A percentile compares a stretch with the other conserved stretches of the same genome.
phyloP scores from a whole-genome alignment of 768 basidiomycete species.

The Trametes villosa region DNA sequence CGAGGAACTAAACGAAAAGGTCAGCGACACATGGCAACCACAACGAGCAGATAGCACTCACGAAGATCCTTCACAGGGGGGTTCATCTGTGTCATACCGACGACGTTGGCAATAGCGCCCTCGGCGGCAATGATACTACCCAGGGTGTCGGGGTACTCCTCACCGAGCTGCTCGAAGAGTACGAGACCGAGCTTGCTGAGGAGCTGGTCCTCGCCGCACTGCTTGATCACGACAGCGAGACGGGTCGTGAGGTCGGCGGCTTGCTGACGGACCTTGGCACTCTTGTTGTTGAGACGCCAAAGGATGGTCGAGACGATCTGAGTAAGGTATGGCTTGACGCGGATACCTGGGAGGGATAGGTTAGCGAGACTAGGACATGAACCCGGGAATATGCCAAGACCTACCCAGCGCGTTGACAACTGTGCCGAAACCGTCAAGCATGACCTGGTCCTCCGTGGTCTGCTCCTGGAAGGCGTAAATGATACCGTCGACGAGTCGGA shows the following conservation, averaged over 20 bases:
- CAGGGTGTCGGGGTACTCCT: constrained; percentile 98
- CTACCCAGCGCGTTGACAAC: constrained; percentile 89
- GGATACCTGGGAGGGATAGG: constrained; percentile 57
- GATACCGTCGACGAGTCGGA: constrained; percentile 95
- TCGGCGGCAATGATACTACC: constrained; percentile 99
- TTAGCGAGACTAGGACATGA: not conserved
- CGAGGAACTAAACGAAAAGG: constrained; percentile 72
- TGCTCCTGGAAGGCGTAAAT: constrained; percentile 99
- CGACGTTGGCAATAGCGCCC: constrained; percentile 98
- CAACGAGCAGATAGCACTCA: constrained; percentile 50
- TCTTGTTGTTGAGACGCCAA: constrained; percentile 99
- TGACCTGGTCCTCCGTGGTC: constrained; percentile 97
- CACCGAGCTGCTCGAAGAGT: constrained; percentile 96
- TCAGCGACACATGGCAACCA: constrained; percentile 18
- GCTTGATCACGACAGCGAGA: constrained; percentile 96
- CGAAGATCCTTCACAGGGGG: constrained; percentile 98
- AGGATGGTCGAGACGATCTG: constrained; percentile 99
- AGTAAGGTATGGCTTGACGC: constrained; percentile 97
- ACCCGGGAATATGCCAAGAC: constrained; percentile 18
- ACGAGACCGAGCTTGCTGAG: constrained; percentile 96
- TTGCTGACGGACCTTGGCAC: constrained; percentile 97
- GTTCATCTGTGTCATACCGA: constrained; percentile 99
- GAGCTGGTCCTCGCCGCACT: constrained; percentile 95
- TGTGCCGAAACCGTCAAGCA: constrained; percentile 98
- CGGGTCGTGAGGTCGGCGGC: constrained; percentile 98